Percentiles rank a stretch among this genome's conserved stretches.
Conservation (phyloP, 2,329 filamentous ascomycete species). For the Fusarium sororula region DNA sequence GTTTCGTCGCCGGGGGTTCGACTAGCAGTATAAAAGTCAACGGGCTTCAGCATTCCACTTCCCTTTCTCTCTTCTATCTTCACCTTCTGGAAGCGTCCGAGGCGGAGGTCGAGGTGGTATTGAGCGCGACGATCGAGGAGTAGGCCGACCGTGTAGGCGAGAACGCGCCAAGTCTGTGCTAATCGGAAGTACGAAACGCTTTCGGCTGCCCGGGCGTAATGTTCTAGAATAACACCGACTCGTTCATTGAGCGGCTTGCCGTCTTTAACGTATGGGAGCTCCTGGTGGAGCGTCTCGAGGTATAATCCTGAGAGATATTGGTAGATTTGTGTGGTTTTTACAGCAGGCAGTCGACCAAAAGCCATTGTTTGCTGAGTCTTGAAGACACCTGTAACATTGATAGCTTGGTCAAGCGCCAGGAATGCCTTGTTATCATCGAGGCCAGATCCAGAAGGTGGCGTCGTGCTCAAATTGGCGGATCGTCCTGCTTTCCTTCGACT, state of each 20-base stretch:
- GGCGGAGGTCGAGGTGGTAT: constrained; percentile 64
- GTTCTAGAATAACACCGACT: constrained; percentile 62
- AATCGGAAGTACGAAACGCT: constrained; percentile 65
- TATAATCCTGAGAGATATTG: constrained; percentile 66
- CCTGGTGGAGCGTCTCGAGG: constrained; percentile 60
- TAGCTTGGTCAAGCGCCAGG: constrained; percentile 65
- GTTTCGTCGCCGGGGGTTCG: constrained; percentile 50
- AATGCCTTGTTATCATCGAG: constrained; percentile 51
- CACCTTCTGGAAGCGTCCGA: constrained; percentile 51
- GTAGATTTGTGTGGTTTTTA: constrained; percentile 61
- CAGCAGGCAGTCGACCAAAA: constrained; percentile 64
- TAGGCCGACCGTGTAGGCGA: constrained; percentile 65
- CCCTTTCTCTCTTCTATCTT: constrained; percentile 45
- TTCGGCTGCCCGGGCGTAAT: constrained; percentile 67
- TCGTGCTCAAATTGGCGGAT: constrained; percentile 60
- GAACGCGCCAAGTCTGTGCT: constrained; percentile 70
- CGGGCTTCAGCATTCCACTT: constrained; percentile 38
- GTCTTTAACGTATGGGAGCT: constrained; percentile 55
- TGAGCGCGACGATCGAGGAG: constrained; percentile 64
- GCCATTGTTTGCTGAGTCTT: constrained; percentile 71
- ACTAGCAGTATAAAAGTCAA: constrained; percentile 38
- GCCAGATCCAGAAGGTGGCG: constrained; percentile 57
- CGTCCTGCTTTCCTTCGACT: constrained; percentile 56
- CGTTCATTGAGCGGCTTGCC: constrained; percentile 55
- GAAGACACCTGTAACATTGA: constrained; percentile 66